These are phyloP conservation scores for Bondarzewia mesenterica DNA, from an alignment of 1,284 basidiomycete genomes.

Conservation along the genomic window DNA sequence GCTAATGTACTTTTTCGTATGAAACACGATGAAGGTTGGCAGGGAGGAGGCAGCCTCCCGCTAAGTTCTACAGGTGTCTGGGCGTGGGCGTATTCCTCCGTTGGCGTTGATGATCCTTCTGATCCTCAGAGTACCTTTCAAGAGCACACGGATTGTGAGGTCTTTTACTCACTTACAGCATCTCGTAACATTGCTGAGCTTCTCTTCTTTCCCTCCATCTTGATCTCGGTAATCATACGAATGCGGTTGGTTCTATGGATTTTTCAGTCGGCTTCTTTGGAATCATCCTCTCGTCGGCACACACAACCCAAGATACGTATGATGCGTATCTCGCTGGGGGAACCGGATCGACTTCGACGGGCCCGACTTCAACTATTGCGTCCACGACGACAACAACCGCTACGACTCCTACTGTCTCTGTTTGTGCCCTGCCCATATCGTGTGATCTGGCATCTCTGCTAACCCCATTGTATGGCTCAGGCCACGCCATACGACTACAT, in stretches of 20 bases:
- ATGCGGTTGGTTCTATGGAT: neutral
- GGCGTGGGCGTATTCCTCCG: constrained; percentile 43
- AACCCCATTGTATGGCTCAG: constrained; percentile 13
- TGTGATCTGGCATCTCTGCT: neutral
- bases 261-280: constrained; percentile 50
- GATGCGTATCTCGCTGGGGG: constrained; percentile 41
- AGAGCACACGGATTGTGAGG: constrained; percentile 38
- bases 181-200: neutral
- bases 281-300: constrained; percentile 38
- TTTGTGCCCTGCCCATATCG: constrained; percentile 20
- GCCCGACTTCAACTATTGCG: constrained; percentile 16
- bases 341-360: constrained; percentile 20
- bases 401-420: constrained; percentile 28
- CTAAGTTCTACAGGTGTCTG: constrained; percentile 32
- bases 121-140: constrained; percentile 30
- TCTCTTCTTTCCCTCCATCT: neutral
- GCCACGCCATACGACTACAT: constrained; percentile 55
- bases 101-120: constrained; percentile 27
- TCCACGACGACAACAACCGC: constrained; percentile 20
- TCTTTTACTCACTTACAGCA: neutral
- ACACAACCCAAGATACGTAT: constrained; percentile 33
- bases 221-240: neutral
- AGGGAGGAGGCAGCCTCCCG: constrained; percentile 29
- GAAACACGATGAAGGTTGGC: constrained; percentile 21
- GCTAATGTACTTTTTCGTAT: neutral